phyloP scores from a whole-genome alignment of 768 basidiomycete species.

The Agrocybe chaxingu region DNA sequence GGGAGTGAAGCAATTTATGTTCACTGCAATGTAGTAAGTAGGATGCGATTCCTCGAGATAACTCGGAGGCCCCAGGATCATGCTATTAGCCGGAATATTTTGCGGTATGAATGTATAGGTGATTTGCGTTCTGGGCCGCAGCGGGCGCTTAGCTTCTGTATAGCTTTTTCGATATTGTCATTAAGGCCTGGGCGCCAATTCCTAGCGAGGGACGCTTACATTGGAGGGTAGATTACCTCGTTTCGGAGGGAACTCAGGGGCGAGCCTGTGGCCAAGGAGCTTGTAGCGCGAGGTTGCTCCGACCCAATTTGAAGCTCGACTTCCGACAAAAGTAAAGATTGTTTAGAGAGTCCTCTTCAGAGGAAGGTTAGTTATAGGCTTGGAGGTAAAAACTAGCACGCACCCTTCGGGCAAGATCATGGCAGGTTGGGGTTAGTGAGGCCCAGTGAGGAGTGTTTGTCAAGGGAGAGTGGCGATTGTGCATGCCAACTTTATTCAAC shows the following conservation, averaged over 20 bases:
- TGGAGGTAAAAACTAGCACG: background rate
- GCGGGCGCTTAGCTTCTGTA: background rate
- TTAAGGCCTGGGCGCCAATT: background rate
- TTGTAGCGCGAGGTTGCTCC: no score
- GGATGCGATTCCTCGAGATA: constrained; percentile 24
- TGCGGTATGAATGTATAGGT: constrained; percentile 38
- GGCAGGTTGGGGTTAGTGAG: background rate
- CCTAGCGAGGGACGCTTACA: background rate
- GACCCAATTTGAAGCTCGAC: no score
- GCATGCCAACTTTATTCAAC: background rate
- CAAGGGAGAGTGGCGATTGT: background rate
- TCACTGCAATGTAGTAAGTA: constrained; percentile 43
- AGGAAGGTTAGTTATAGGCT: background rate
- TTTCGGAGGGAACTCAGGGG: background rate
- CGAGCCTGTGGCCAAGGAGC: background rate
- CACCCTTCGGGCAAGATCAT: constrained; percentile 15
- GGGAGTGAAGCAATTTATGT: constrained; percentile 48
- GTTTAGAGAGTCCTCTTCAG: constrained; percentile 4
- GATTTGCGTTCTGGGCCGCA: constrained; percentile 20
- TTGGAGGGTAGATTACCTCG: no score
- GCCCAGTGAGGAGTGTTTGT: background rate
- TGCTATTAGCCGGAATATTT: constrained; percentile 31
- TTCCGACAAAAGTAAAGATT: constrained; percentile 1
- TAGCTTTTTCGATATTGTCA: constrained; percentile 4
- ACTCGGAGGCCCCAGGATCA: constrained; percentile 32